Percentiles rank a stretch among this genome's conserved stretches.
Evolutionary conservation across 352 stramenopile species (phyloP).

Genomic region (Pythium diclinum): DNA sequence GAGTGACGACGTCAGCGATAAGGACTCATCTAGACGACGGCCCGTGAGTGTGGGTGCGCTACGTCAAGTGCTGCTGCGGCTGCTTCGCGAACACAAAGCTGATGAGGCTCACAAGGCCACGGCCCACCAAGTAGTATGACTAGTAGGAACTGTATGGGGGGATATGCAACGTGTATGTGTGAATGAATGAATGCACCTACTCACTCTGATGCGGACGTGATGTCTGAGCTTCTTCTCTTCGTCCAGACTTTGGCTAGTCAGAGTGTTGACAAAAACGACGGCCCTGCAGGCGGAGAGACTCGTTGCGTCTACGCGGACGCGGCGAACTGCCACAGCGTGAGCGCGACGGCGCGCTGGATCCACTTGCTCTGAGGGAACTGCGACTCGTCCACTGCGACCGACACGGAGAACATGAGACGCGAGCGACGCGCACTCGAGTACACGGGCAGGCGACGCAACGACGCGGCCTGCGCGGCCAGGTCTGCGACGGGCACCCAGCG

Average conservation of each 20-base stretch:
- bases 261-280: not conserved
- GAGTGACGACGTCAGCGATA: not conserved
- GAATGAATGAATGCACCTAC: not conserved
- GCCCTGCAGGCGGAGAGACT: not conserved
- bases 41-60: constrained; percentile 27
- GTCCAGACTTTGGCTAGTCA: not conserved
- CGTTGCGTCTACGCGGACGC: constrained; percentile 4
- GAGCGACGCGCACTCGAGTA: constrained; percentile 80
- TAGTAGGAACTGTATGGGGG: constrained; percentile 18
- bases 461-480: constrained; percentile 18
- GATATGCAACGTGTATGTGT: constrained; percentile 2
- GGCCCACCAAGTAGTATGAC: not conserved
- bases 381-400: constrained; percentile 47
- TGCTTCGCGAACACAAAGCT: constrained; percentile 22
- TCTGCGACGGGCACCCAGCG: constrained; percentile 53
- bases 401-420: constrained; percentile 81
- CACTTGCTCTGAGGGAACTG: constrained; percentile 63
- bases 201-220: not conserved
- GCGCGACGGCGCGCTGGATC: constrained; percentile 77
- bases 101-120: constrained; percentile 1
- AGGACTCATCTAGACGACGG: not conserved
- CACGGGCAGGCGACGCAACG: constrained; percentile 65
- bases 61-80: constrained; percentile 23
- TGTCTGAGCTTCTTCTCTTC: not conserved
- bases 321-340: constrained; percentile 75